Conservation (phyloP, 148 eudicot species). For the Spergularia marina region DNA sequence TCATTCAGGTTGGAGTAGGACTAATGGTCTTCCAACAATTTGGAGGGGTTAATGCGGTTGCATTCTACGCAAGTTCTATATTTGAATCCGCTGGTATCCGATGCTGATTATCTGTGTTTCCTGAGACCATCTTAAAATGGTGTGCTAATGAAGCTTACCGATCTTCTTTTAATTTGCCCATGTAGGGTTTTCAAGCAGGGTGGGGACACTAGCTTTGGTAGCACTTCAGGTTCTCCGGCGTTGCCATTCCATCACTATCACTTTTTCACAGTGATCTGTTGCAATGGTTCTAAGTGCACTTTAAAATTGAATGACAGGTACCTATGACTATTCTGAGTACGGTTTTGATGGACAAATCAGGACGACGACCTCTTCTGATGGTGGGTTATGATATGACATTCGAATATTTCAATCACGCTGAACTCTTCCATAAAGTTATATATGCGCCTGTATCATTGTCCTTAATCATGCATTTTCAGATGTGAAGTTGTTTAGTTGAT, state of each 20-base stretch:
- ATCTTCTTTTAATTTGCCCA: background rate
- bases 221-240: slow-evolving; percentile 43
- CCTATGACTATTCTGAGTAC: slow-evolving; percentile 52
- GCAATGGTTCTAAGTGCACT: background rate
- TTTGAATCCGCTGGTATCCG: slow-evolving; percentile 60
- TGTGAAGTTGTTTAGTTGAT: background rate
- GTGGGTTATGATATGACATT: slow-evolving; percentile 27
- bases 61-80: slow-evolving; percentile 59
- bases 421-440: no score
- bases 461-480: background rate
- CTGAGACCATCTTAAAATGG: background rate
- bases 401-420: background rate
- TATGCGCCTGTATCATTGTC: no score
- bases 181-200: slow-evolving; percentile 57
- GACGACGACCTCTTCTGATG: slow-evolving; percentile 62
- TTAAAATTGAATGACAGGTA: slow-evolving; percentile 33
- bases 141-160: background rate
- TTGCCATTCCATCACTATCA: background rate
- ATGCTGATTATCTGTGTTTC: slow-evolving; percentile 6
- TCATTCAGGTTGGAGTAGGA: slow-evolving; percentile 65
- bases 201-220: slow-evolving; percentile 56
- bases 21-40: slow-evolving; percentile 69
- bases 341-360: slow-evolving; percentile 56
- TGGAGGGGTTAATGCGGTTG: slow-evolving; percentile 66
- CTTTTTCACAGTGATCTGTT: slow-evolving; percentile 1